phyloP scores from a whole-genome alignment of 2,329 filamentous ascomycete species.

The Pseudomassariella vexata region DNA sequence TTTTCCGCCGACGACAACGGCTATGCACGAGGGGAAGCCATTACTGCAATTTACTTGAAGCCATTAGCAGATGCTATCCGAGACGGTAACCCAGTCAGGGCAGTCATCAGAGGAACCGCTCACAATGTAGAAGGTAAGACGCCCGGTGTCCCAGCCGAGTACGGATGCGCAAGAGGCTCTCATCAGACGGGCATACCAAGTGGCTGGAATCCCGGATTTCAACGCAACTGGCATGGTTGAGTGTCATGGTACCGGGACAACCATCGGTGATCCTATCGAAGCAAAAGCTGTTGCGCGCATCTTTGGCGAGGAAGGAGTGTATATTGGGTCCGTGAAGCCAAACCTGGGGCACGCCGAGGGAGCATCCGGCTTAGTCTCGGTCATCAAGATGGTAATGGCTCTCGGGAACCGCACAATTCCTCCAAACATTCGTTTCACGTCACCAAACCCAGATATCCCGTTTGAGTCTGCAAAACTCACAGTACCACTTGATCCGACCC shows the following conservation, averaged over 20 bases:
- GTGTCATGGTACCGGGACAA: constrained; percentile 22
- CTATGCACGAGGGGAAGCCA: constrained; percentile 43
- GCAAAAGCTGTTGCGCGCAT: constrained; percentile 13
- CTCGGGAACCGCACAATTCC: constrained; percentile 16
- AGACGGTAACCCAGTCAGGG: constrained; percentile 31
- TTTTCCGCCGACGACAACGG: too few relatives aligned
- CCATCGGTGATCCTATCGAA: constrained; percentile 19
- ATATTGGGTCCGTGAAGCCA: constrained; percentile 18
- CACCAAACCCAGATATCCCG: constrained; percentile 18
- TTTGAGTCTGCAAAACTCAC: constrained; percentile 11
- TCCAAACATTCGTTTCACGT: constrained; percentile 24
- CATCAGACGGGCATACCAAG: constrained; percentile 27
- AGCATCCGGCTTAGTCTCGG: constrained; percentile 15
- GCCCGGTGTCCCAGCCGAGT: constrained; percentile 40
- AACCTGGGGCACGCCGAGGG: constrained; percentile 23
- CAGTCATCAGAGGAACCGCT: constrained; percentile 30
- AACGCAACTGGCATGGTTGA: constrained; percentile 16
- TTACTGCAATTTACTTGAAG: constrained; percentile 37
- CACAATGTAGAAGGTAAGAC: constrained; percentile 37
- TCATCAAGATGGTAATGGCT: constrained; percentile 16
- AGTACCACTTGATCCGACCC: not conserved
- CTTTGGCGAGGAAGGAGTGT: constrained; percentile 9
- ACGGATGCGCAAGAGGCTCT: constrained; percentile 27
- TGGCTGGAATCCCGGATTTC: constrained; percentile 21
- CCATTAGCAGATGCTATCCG: constrained; percentile 32